phyloP scores from a whole-genome alignment of 441 rosid species.

The Pelargonium cotyledonis region DNA sequence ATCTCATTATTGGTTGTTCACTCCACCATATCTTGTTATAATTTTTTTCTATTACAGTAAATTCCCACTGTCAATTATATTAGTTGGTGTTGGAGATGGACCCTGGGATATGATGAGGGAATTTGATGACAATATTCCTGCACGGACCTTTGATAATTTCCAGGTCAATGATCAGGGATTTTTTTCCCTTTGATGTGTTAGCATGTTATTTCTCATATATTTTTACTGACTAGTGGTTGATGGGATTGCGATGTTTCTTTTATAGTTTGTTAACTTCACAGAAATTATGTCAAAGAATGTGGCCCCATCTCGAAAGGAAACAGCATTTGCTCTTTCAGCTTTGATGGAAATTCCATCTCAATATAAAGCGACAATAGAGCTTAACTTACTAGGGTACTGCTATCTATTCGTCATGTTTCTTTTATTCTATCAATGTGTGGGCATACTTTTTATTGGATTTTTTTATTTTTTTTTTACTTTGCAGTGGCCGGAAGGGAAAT shows the following conservation, averaged over 20 bases:
- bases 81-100: constrained; percentile 98
- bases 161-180: constrained; percentile 37
- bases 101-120: constrained; percentile 98
- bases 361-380: constrained; percentile 81
- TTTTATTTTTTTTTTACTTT: constrained; percentile 11
- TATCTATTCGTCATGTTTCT: not conserved
- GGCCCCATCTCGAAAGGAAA: constrained; percentile 52
- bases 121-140: constrained; percentile 91
- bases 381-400: constrained; percentile 65
- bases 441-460: not conserved
- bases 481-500: constrained; percentile 44
- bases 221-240: not conserved
- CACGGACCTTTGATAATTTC: constrained; percentile 78
- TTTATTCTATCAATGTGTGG: not conserved
- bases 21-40: constrained; percentile 17
- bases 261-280: constrained; percentile 85
- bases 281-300: constrained; percentile 70
- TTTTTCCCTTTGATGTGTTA: not conserved
- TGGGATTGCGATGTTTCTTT: constrained; percentile 1
- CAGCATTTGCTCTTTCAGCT: constrained; percentile 82
- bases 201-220: not conserved
- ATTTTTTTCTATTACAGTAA: constrained; percentile 40
- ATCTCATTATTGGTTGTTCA: constrained; percentile 1
- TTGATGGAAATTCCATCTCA: constrained; percentile 95
- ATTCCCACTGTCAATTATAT: constrained; percentile 77